These are phyloP conservation scores for Globisporangium uncinulatum DNA, from an alignment of 352 stramenopile genomes.

Conservation along the genomic window DNA sequence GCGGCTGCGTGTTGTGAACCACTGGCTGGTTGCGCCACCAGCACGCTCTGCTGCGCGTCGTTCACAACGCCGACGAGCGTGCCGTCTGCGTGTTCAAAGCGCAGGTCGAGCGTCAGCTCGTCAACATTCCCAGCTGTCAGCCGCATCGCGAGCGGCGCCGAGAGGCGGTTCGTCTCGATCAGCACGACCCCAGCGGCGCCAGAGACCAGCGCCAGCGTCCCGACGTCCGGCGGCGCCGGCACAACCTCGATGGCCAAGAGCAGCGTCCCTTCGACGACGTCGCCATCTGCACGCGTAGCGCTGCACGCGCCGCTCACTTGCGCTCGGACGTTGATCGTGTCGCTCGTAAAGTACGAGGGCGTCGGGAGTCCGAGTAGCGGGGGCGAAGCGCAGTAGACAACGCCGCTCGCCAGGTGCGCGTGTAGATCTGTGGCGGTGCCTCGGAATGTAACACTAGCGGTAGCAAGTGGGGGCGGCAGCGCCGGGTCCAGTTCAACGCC, in stretches of 20 bases:
- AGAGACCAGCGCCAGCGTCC: conserved; percentile 3
- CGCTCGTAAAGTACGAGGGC: conserved; percentile 2
- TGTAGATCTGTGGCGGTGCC: conserved; percentile 18
- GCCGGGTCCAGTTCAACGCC: background rate
- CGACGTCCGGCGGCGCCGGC: conserved; percentile 10
- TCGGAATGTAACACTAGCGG: conserved; percentile 11
- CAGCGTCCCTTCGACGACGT: conserved; percentile 1
- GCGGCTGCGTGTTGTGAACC: background rate
- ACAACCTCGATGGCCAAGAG: conserved; percentile 17
- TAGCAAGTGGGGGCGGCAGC: background rate
- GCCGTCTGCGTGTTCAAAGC: conserved; percentile 12
- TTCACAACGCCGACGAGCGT: conserved; percentile 21
- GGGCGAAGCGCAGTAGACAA: conserved; percentile 20
- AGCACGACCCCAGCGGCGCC: conserved; percentile 5
- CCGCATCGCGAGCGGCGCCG: conserved; percentile 4
- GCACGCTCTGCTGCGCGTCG: background rate
- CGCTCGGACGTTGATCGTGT: conserved; percentile 7
- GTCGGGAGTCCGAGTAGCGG: background rate
- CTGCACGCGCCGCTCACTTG: conserved; percentile 14
- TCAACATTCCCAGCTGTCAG: conserved; percentile 16
- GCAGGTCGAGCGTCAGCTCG: conserved; percentile 15
- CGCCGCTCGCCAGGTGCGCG: conserved; percentile 9
- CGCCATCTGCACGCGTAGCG: background rate
- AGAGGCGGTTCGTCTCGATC: conserved; percentile 9
- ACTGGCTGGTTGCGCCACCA: background rate